Base-by-base conservation (phyloP, 306 rosid species). In the Chamaecrista fasciculata region DNA sequence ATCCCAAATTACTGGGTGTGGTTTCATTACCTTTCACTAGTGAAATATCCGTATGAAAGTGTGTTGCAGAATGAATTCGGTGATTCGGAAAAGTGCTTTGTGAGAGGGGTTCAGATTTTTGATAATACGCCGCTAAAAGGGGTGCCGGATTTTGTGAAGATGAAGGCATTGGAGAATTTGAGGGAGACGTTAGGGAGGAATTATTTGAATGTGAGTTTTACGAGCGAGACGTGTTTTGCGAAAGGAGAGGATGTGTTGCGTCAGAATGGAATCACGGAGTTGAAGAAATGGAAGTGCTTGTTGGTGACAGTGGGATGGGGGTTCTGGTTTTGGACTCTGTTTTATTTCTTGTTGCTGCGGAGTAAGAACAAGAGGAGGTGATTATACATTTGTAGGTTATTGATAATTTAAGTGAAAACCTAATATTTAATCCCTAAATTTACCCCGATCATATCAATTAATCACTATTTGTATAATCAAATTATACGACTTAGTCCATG, bases 301-400 rank as follows among this genome's bases (percentile, higher is more conserved):
- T 81, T 84, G 80, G 40, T 87, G 3, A 87, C 93, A 0, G 80
- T 87, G 16, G 90, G 81, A 0, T 87, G 90, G 90, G 93, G 93
- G 0, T 87, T 87, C 69, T 68, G 29, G 43, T 57, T 57, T n/a
- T 15, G 63, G 43, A 18, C 2, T 57, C 12, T 57, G n/a, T 57
- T 57, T 87, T 80, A 85, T 28, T 61, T 78, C 3, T 69, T 87
- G 69, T 46, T 85, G 70, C 31, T 87, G 18, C 87, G 93, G 3
- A 87, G 93, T 78, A 85, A 87, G 93, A 87, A 87, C 79, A 87
- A 87, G 84, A 71, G 93, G 68, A 73, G 80, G 56, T 87, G 8
- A 64, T 29, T 12, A 55, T 6, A 3, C 0, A 4, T 15, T 44
- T 14, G 49, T n/a, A n/a, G n/a, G n/a, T n/a, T n/a, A n/a, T n/a